Base-by-base conservation (phyloP, 345 rosid species). In the Salix suchowensis region DNA sequence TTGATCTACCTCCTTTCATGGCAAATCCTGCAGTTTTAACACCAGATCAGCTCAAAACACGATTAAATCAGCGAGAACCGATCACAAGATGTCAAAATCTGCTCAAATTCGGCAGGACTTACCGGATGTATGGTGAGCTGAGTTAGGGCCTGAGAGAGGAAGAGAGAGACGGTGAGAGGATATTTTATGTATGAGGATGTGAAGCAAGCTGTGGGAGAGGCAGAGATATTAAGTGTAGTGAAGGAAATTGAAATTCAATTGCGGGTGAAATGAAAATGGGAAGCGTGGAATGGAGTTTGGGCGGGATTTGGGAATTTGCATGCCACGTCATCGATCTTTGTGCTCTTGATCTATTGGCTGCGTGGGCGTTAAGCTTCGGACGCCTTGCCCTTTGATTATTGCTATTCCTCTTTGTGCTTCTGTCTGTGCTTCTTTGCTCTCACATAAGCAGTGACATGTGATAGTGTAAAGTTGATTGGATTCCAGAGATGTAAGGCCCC, bases 1-100 rank as follows among this genome's bases (percentile, higher is more conserved):
- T 91, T 6, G 99, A 89, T 85, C 88, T 96, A 68, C 89, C 95
- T 85, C 97, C 99, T 81, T 96, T 96, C 99, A 93, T 96, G 73
- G 64, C 83, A 52, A 85, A 86, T 84, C 83, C 94, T 94, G 86
- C 84, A 83, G 4, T 4, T 1, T 48, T 2, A 73, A 65, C 36
- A 76, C 9, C 65, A 24, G 76, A 86, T 85, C 87, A 80, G 76
- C 58, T 1, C 58, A 69, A 70, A 69, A 8, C 4, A 34, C 16
- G 2, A 6, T 9, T 2, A 52, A 81, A 76, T 26, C 78, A 79
- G 81, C 6, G 14, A 36, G 77, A 77, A 34, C 28, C 23, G 23
- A 0, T 34, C 37, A 65, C 74, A 77, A 8, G 9, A 26, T 34
- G 52, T 3, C 6, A 26, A 69, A 85, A 64, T 32, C 16, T 36